Base-by-base conservation (phyloP, 768 basidiomycete species). In the Boletales sp. region DNA sequence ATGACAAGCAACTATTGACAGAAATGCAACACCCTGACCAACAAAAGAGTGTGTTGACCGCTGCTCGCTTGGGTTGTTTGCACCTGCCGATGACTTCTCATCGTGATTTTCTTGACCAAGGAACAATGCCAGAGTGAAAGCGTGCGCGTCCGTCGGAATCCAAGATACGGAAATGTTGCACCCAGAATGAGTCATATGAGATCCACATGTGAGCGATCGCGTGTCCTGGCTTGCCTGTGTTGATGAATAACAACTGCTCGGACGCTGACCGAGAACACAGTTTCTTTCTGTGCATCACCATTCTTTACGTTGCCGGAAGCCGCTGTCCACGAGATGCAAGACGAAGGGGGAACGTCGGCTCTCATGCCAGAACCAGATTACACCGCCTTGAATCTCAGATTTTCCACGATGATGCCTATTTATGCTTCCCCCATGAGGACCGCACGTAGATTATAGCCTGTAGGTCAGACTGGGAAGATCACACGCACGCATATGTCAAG, bases 191-290 rank as follows among this genome's bases (percentile, higher is more conserved):
- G 31, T 43, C 41, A 31, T n/a, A 34, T 53, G 32, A 49, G n/a
- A 10, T 15, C 45, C 17, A 36, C 31, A 39, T 2, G 62, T 65
- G 37, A 54, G 60, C 27, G n/a, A 41, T n/a, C 40, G 4, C n/a
- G 5, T 17, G 4, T 3, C 13, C 19, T 34, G n/a, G 2, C 18
- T 5, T 37, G 5, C 24, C 44, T 8, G 11, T 29, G 18, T 45
- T 45, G 35, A 62, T 40, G 3, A 18, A 24, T 41, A 24, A 7
- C 15, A 41, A 40, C 12, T 9, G 45, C 7, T 21, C 18, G 38
- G 17, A 17, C 24, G n/a, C n/a, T 12, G 13, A 24, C 40, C 1
- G 30, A 21, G 11, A 32, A 40, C 18, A 32, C 9, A 14, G 14
- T 39, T 27, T 10, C 4, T 13, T 13, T 34, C n/a, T 21, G 30